Evolutionary conservation across 2,329 filamentous ascomycete genomes (phyloP).

Genomic region (Penicillium sp.): DNA sequence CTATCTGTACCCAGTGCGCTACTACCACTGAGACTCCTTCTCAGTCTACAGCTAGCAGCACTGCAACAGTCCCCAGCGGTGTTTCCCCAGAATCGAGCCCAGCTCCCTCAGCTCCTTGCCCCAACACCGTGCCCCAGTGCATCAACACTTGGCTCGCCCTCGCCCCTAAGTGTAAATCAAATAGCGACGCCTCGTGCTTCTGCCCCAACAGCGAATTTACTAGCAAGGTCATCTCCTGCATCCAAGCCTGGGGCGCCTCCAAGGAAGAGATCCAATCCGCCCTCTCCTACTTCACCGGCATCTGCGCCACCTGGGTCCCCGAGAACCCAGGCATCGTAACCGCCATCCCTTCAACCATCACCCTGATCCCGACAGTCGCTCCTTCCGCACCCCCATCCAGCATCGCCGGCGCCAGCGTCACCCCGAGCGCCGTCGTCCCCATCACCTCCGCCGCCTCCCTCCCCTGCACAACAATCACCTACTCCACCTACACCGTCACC

Average conservation of each 20-base stretch:
- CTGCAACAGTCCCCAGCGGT: neutral
- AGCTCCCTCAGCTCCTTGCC: conserved; percentile 41
- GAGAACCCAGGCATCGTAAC: conserved; percentile 80
- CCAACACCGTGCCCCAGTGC: conserved; percentile 71
- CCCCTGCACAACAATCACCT: conserved; percentile 36
- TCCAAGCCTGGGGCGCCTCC: conserved; percentile 64
- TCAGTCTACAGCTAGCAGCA: neutral
- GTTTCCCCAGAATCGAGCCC: conserved; percentile 21
- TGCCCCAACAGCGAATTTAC: conserved; percentile 72
- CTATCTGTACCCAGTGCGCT: conserved; percentile 17
- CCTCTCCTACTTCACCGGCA: conserved; percentile 77
- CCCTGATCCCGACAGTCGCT: conserved; percentile 37
- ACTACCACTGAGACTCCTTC: conserved; percentile 11
- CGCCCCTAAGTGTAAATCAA: conserved; percentile 63
- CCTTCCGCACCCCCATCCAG: conserved; percentile 41
- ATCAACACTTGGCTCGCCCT: conserved; percentile 79
- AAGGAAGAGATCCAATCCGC: conserved; percentile 60
- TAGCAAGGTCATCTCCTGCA: conserved; percentile 68
- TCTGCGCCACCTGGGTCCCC: conserved; percentile 68
- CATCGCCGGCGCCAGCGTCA: conserved; percentile 38
- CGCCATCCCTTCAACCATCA: conserved; percentile 56
- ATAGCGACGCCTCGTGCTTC: conserved; percentile 76
- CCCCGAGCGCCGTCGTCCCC: conserved; percentile 19
- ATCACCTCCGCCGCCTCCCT: conserved; percentile 21
- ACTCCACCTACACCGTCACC: conserved; percentile 36